Conservation (phyloP, 2,329 filamentous ascomycete genomes). For the Verticillium nubilum region DNA sequence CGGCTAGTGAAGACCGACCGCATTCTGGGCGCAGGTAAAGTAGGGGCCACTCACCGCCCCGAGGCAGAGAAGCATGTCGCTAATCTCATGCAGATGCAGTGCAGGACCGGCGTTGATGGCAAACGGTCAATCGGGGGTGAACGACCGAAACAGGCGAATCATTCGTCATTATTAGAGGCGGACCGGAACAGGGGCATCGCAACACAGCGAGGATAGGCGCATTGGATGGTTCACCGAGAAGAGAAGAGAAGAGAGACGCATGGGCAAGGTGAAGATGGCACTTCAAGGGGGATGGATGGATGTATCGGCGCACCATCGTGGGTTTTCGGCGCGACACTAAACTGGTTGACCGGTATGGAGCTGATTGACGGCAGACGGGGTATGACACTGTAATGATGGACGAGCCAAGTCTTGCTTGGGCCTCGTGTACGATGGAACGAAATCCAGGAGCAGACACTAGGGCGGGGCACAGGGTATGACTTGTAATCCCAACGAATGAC, state of each 20-base stretch:
- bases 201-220: not conserved
- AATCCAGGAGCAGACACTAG: not conserved
- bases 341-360: not conserved
- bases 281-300: too few relatives aligned
- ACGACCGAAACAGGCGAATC: not conserved
- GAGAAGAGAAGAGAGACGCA: not conserved
- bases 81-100: constrained; percentile 1
- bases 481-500: not conserved
- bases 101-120: not conserved
- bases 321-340: not conserved
- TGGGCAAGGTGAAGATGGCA: not conserved
- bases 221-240: not conserved
- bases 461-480: not conserved
- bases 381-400: not conserved
- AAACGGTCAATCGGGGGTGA: not conserved
- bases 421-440: not conserved
- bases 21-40: not conserved
- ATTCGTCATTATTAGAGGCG: not conserved
- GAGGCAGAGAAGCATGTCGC: not conserved
- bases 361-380: not conserved
- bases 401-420: not conserved
- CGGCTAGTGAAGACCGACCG: constrained; percentile 15
- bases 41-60: not conserved
- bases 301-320: not conserved
- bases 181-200: not conserved